phyloP scores from a whole-genome alignment of 345 rosid genomes.

The Gossypium anomalum region DNA sequence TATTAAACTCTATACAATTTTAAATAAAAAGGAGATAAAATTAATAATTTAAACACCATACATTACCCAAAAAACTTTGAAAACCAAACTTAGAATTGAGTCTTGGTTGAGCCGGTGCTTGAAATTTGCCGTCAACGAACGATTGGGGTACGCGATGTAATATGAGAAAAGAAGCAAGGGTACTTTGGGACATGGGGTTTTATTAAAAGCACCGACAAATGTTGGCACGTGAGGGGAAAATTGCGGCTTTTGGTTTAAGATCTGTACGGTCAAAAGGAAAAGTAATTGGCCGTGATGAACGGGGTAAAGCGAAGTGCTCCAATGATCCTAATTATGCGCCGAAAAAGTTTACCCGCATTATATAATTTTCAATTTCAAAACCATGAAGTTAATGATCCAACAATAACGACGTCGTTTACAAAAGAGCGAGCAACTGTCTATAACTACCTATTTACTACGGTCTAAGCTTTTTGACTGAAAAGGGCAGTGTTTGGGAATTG shows the following conservation, averaged over 20 bases:
- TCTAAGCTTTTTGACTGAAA: not conserved
- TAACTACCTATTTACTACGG: constrained; percentile 16
- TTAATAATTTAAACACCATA: no score
- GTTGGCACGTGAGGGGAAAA: constrained; percentile 25
- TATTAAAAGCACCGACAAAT: constrained; percentile 16
- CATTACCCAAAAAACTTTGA: not conserved
- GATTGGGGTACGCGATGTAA: constrained; percentile 18
- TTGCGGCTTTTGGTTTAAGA: constrained; percentile 6
- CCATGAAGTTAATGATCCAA: not conserved
- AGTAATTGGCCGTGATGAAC: not conserved
- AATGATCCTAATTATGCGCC: constrained; percentile 40
- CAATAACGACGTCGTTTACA: not conserved
- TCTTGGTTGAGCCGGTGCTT: no score
- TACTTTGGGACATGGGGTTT: not conserved
- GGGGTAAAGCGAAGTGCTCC: constrained; percentile 7
- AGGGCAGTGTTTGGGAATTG: not conserved
- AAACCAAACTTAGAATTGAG: not conserved
- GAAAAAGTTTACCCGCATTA: constrained; percentile 11
- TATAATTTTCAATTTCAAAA: constrained; percentile 2
- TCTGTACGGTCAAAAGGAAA: constrained; percentile 32
- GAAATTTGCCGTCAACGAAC: not conserved
- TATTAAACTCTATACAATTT: no score
- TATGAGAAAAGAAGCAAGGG: constrained; percentile 4
- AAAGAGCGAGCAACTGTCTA: not conserved
- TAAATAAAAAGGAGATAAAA: no score